Conservation (phyloP, 2,329 filamentous ascomycete genomes). For the Penicillium hesseltinei region DNA sequence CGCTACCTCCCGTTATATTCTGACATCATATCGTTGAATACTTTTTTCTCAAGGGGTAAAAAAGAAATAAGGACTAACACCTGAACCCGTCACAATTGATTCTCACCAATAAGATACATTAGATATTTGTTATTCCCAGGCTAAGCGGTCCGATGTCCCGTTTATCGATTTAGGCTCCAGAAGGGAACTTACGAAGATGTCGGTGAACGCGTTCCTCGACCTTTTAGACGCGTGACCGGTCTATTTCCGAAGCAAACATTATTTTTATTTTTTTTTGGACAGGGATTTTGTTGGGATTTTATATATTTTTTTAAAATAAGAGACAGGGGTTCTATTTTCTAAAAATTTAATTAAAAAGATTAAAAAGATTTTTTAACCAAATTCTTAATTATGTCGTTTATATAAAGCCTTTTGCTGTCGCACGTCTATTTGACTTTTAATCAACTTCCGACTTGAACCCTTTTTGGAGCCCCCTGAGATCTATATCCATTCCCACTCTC, state of each 20-base stretch:
- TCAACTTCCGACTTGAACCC: not conserved
- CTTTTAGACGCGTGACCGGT: conserved; percentile 17
- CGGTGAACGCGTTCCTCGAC: conserved; percentile 9
- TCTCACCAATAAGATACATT: conserved; percentile 11
- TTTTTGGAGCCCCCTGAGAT: not conserved
- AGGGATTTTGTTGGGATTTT: not conserved
- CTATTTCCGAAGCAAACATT: conserved; percentile 21
- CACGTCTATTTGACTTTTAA: not conserved
- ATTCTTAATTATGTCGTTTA: not conserved
- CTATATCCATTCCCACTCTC: not conserved
- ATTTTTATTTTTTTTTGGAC: conserved; percentile 9
- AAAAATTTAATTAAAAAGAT: not conserved
- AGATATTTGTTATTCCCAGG: conserved; percentile 1
- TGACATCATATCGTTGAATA: conserved; percentile 18
- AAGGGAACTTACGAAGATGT: conserved; percentile 1
- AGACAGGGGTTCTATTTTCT: not conserved
- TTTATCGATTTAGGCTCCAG: conserved; percentile 5
- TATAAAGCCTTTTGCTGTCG: conserved; percentile 8
- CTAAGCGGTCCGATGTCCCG: conserved; percentile 16
- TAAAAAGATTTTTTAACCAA: too few species aligned
- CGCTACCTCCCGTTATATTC: conserved; percentile 7
- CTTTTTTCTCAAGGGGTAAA: conserved; percentile 1
- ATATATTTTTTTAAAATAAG: not conserved
- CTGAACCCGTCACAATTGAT: not conserved
- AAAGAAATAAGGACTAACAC: not conserved